phyloP scores from a whole-genome alignment of 2,329 filamentous ascomycete species.

The Pseudophaeomoniella oleicola region DNA sequence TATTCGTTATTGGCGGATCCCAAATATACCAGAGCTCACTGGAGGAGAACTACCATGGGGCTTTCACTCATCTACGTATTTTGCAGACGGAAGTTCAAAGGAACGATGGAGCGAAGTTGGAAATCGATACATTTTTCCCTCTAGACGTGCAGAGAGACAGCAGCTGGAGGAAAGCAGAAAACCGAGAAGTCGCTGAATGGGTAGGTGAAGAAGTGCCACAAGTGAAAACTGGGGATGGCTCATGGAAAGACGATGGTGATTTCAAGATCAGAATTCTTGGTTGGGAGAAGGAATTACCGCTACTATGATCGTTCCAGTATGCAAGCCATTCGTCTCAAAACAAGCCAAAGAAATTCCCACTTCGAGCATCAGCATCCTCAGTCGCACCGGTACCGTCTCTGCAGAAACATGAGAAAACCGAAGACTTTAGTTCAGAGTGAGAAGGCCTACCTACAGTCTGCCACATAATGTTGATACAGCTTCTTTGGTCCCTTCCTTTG shows the following conservation, averaged over 20 bases:
- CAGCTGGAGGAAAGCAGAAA: conserved; percentile 19
- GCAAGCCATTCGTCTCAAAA: conserved; percentile 3
- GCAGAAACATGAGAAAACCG: no score
- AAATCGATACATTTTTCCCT: conserved; percentile 35
- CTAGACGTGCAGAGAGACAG: conserved; percentile 14
- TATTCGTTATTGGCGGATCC: conserved; percentile 82
- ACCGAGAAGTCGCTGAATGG: conserved; percentile 23
- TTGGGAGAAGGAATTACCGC: conserved; percentile 19
- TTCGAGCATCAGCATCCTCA: not conserved
- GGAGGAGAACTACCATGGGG: conserved; percentile 4
- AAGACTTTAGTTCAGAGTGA: no score
- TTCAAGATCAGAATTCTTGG: conserved; percentile 34
- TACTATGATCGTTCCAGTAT: no score
- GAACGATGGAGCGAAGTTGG: conserved; percentile 16
- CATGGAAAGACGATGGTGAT: conserved; percentile 33
- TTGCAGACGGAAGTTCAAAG: conserved; percentile 14
- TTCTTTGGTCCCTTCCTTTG: conserved; percentile 52
- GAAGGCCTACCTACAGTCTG: not conserved
- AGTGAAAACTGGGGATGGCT: conserved; percentile 16
- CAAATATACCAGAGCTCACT: conserved; percentile 70
- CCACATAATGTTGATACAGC: conserved; percentile 46
- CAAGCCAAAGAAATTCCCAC: not conserved
- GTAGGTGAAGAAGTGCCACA: conserved; percentile 24
- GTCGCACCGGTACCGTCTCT: not conserved
- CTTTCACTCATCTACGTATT: conserved; percentile 9